Evolutionary conservation across 2,329 filamentous ascomycete species (phyloP).

Genomic region (Aspergillus puulaauensis): DNA sequence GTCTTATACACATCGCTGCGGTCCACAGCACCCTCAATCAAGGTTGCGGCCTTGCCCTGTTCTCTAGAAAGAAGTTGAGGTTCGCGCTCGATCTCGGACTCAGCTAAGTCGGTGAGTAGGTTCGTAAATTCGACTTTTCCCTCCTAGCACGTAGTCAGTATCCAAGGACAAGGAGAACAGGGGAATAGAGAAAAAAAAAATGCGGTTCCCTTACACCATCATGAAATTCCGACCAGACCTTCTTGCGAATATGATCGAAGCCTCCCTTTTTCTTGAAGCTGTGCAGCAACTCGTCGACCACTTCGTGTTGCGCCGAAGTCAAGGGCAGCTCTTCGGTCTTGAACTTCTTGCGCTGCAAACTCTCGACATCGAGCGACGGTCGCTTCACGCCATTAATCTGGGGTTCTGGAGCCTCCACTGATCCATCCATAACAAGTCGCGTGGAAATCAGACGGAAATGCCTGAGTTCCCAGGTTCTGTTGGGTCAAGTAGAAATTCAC

Average conservation of each 20-base stretch:
- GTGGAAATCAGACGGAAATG: neutral
- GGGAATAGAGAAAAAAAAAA: neutral
- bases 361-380: conserved; percentile 32
- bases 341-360: conserved; percentile 48
- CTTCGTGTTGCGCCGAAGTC: conserved; percentile 56
- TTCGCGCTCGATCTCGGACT: conserved; percentile 62
- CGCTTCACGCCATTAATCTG: conserved; percentile 29
- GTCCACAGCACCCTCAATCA: conserved; percentile 65
- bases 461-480: neutral
- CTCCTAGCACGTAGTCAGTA: conserved; percentile 39
- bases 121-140: conserved; percentile 53
- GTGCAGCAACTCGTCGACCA: conserved; percentile 61
- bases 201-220: conserved; percentile 46
- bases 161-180: neutral
- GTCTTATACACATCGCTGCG: conserved; percentile 62
- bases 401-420: conserved; percentile 31
- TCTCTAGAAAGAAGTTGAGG: conserved; percentile 61
- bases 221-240: conserved; percentile 59
- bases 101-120: conserved; percentile 55
- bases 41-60: conserved; percentile 60
- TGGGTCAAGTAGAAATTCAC: neutral
- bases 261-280: conserved; percentile 67
- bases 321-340: conserved; percentile 63
- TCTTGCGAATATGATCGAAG: conserved; percentile 62
- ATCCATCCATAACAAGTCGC: conserved; percentile 33